Evolutionary conservation across 345 rosid species (phyloP), one percentile per base, ranked within the genome.

Genomic region (Corchorus olitorius): DNA sequence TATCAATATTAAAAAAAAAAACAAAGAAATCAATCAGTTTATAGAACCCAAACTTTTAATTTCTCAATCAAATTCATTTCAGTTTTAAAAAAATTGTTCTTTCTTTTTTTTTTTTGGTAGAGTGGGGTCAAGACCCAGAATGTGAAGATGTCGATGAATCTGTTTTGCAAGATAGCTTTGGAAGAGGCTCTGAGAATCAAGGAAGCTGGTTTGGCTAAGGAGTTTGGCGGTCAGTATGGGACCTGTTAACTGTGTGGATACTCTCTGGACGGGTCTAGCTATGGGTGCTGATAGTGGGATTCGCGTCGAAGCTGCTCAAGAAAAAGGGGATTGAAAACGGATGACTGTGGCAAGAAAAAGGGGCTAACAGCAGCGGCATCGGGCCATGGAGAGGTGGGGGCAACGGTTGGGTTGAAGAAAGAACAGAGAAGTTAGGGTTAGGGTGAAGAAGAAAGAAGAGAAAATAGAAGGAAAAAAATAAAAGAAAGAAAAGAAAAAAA

Each of bases 141-240:
- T 78, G 96, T 95, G 78, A 95, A 93, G 88, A 93, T 95, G 99
- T 95, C 99, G 60, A 95, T 95, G 96, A 95, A 95, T 76, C 99
- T 98, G 5, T 95, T 95, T 79, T 95, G 99, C 77, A 96, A 93
- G 88, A 93, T 95, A 65, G 99, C 98, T 0, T 72, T 93, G 56
- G 99, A 93, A 59, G 98, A 95, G 83, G 97, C 99, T 37, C 86
- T 95, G 49, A 85, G 92, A 68, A 91, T 95, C 76, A 93, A 83
- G 84, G 97, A 93, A 81, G 84, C 93, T 0, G 97, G 98, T n/a
- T 68, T 91, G 62, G 94, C 96, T 2, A 85, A 89, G 74, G 98
- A 95, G 83, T 94, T 95, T 16, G 34, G 98, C 97, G 3, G 92
- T 92, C 27, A 87, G 86, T 39, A 85, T 93, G 81, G 99, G 99